These are phyloP conservation scores for Chlorella sp. DNA, from an alignment of 139 green algal genomes.

Conservation along the genomic window DNA sequence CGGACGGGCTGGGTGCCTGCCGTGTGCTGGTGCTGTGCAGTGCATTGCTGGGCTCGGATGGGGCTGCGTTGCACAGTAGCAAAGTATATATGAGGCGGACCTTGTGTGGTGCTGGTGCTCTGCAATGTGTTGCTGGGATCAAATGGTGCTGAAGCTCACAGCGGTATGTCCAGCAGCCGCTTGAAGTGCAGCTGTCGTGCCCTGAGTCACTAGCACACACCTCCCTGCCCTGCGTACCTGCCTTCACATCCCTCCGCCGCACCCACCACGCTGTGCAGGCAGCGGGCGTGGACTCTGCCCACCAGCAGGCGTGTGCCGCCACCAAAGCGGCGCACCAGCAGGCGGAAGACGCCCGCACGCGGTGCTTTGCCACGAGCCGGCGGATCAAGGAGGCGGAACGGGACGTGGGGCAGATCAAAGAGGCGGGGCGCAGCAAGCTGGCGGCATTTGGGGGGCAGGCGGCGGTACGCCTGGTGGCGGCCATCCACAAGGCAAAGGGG, in stretches of 20 bases:
- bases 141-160: no score
- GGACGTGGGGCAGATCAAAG: background rate
- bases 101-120: no score
- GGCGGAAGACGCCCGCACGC: background rate
- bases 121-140: no score
- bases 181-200: no score
- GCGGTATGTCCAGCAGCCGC: no score
- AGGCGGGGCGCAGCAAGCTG: slow-evolving; percentile 20
- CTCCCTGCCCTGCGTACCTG: background rate
- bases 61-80: no score
- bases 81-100: no score
- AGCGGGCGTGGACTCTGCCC: background rate
- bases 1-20: no score
- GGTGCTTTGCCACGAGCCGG: background rate
- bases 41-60: no score
- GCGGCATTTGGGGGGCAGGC: slow-evolving; percentile 31
- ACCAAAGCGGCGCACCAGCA: background rate
- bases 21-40: no score
- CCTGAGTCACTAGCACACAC: background rate
- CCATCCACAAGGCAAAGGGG: slow-evolving; percentile 2
- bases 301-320: background rate
- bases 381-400: background rate
- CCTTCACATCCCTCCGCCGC: background rate
- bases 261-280: background rate
- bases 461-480: slow-evolving; percentile 24